phyloP scores from a whole-genome alignment of 2,329 filamentous ascomycete genomes.

The Aureobasidium sp. region DNA sequence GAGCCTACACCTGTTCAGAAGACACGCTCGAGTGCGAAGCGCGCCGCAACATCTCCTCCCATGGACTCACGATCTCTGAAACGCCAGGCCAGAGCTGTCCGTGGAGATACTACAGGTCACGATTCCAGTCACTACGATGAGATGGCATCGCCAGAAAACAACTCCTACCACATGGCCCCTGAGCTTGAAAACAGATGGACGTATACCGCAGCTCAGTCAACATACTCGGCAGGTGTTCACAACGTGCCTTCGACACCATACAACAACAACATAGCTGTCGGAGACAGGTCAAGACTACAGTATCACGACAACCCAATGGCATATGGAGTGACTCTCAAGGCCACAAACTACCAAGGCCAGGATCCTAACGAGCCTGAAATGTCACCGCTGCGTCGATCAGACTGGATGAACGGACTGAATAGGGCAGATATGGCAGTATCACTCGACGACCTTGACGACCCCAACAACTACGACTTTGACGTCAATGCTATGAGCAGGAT shows the following conservation, averaged over 20 bases:
- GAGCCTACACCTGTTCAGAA: background rate
- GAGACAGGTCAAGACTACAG: background rate
- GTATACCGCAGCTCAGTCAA: conserved; percentile 21
- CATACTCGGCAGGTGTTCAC: background rate
- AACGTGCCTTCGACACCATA: conserved; percentile 41
- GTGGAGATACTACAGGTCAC: background rate
- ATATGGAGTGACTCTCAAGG: background rate
- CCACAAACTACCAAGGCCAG: background rate
- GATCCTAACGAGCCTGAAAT: background rate
- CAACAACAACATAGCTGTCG: background rate
- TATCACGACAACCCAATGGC: background rate
- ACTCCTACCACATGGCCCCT: background rate
- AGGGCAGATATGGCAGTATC: background rate
- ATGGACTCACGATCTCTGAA: background rate
- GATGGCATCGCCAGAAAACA: background rate
- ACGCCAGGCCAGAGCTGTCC: background rate
- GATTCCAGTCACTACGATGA: no score
- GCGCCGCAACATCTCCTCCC: background rate
- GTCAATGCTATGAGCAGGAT: background rate
- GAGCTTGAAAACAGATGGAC: background rate
- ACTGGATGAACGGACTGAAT: conserved; percentile 33
- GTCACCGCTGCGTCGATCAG: conserved; percentile 36
- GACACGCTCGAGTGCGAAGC: conserved; percentile 26
- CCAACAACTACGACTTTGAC: background rate
- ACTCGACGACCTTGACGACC: background rate